Conservation (phyloP, 257 asterid species). For the Lavandula angustifolia region DNA sequence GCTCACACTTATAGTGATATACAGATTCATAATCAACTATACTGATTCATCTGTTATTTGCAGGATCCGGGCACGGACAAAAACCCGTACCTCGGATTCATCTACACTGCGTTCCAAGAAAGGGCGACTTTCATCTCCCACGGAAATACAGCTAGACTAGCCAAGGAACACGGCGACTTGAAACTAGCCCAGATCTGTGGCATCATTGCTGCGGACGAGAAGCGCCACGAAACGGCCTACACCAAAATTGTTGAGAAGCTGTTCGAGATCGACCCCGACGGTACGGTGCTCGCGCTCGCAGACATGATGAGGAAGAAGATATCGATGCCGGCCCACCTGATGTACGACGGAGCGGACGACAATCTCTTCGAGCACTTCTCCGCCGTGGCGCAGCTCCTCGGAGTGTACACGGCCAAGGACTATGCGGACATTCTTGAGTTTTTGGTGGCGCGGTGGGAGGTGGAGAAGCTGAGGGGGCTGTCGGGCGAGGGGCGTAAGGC, state of each 20-base stretch:
- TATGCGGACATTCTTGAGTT: slow-evolving; percentile 59
- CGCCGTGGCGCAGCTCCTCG: slow-evolving; percentile 53
- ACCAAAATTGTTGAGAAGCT: slow-evolving; percentile 58
- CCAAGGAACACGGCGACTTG: slow-evolving; percentile 57
- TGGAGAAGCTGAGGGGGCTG: slow-evolving; percentile 58
- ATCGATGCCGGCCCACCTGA: slow-evolving; percentile 62
- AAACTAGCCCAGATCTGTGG: slow-evolving; percentile 68
- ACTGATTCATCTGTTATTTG: neutral
- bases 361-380: slow-evolving; percentile 56
- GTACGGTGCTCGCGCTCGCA: slow-evolving; percentile 45
- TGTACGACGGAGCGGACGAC: slow-evolving; percentile 56
- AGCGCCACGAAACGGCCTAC: slow-evolving; percentile 63
- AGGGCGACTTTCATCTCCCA: slow-evolving; percentile 63
- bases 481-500: slow-evolving; percentile 60
- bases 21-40: too few species aligned
- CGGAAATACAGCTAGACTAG: slow-evolving; percentile 62
- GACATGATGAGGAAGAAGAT: slow-evolving; percentile 69
- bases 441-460: slow-evolving; percentile 53
- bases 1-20: too few species aligned
- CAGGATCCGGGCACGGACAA: slow-evolving; percentile 63
- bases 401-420: slow-evolving; percentile 62
- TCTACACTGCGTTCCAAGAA: slow-evolving; percentile 64
- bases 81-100: slow-evolving; percentile 64
- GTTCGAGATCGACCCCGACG: slow-evolving; percentile 55
- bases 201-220: slow-evolving; percentile 63